Evolutionary conservation across 1,284 basidiomycete species (phyloP), one percentile per base, ranked within the genome.

Genomic region (Xerocomus tenax): DNA sequence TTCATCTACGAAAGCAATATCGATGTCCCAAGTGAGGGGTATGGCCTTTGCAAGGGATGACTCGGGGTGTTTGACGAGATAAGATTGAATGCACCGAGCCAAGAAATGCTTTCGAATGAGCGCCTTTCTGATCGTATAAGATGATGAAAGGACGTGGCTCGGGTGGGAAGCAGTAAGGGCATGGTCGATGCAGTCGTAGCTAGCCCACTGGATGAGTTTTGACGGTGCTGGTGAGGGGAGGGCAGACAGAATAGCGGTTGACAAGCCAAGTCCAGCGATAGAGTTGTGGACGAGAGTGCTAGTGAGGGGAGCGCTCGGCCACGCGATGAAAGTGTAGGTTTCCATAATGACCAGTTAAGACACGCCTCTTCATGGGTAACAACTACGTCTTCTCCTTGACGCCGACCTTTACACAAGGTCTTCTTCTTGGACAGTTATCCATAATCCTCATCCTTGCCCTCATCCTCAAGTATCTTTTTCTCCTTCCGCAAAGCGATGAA

Each of bases 31-130:
- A 6, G 93, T 95, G 57, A 69, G 72, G 5, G 95, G 96, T 15
- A 81, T 73, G 6, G 81, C 77, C 34, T 66, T 61, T 36, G 62
- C 68, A 26, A 92, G 73, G 15, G 71, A 45, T 38, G 82, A 83
- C 6, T 71, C 57, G 0, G 81, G 75, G 53, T 82, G 74, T 69
- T 97, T 96, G 41, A 75, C 80, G 47, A 84, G 62, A 66, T 90
- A 91, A 30, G 81, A 77, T 18, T 78, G 78, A 16, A 95, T 77
- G 41, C 82, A 84, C 32, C 81, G 78, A 21, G 93, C 85, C 3
- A 98, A 76, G 65, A 87, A 93, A 63, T 98, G 93, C 67, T 98
- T 98, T 50, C 96, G 80, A 57, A 98, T 98, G 40, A 98, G 76
- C 23, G 87, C 86, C 66, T 97, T 95, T 47, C 93, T 81, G 64